phyloP scores from a whole-genome alignment of 1,139 yeast genomes.

The Yamadazyma sp. region DNA sequence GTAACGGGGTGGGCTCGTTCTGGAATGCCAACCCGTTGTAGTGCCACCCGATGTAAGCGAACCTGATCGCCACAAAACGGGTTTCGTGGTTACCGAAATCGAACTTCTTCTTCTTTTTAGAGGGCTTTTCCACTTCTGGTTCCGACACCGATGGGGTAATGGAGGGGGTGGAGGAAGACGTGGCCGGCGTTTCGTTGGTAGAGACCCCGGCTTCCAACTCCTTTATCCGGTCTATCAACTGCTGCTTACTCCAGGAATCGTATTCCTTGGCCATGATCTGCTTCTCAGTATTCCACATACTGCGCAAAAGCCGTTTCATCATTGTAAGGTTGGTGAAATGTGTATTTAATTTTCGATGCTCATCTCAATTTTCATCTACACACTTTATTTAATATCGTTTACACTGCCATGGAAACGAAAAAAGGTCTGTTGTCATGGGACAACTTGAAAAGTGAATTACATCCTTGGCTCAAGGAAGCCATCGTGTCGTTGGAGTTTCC shows the following conservation, averaged over 20 bases:
- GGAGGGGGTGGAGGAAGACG: neutral
- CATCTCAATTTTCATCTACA: constrained; percentile 7
- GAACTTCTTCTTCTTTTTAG: constrained; percentile 44
- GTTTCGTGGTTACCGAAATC: constrained; percentile 69
- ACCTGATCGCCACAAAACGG: constrained; percentile 73
- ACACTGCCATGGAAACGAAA: constrained; percentile 25
- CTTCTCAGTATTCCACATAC: constrained; percentile 9
- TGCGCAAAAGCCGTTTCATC: constrained; percentile 24
- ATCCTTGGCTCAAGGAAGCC: constrained; percentile 59
- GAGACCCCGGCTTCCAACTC: constrained; percentile 40
- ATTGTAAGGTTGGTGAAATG: too few relatives aligned
- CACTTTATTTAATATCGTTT: constrained; percentile 5
- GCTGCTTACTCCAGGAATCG: constrained; percentile 51
- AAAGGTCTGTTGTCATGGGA: constrained; percentile 42
- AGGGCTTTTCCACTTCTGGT: neutral
- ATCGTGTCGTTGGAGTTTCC: constrained; percentile 71
- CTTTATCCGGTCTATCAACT: constrained; percentile 47
- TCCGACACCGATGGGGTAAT: too few relatives aligned
- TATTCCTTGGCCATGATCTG: constrained; percentile 22
- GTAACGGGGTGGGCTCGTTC: constrained; percentile 69
- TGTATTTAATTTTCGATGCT: constrained; percentile 7
- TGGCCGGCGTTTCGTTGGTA: too few relatives aligned
- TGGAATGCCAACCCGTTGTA: constrained; percentile 90
- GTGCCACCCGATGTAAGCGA: constrained; percentile 91
- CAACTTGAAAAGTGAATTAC: constrained; percentile 32